phyloP scores from a whole-genome alignment of 2,329 filamentous ascomycete species.

The Sarocladium oryzae region DNA sequence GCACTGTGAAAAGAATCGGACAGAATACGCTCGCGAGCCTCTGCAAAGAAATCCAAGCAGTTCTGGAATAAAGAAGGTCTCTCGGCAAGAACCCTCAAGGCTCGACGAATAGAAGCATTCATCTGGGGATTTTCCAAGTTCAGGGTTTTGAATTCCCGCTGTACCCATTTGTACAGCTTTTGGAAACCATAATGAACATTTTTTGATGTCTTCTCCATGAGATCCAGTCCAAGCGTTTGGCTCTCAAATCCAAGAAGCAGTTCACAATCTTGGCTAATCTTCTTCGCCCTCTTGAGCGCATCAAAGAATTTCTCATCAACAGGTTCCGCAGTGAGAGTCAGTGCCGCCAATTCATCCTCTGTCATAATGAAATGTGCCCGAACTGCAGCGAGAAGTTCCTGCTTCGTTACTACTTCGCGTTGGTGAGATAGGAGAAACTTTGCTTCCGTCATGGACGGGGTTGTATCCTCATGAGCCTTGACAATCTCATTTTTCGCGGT shows the following conservation, averaged over 20 bases:
- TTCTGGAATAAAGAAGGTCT: slow-evolving; percentile 85
- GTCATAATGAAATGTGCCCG: slow-evolving; percentile 77
- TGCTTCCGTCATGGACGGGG: slow-evolving; percentile 70
- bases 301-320: slow-evolving; percentile 82
- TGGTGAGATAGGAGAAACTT: slow-evolving; percentile 66
- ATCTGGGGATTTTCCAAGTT: slow-evolving; percentile 95
- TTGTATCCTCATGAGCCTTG: slow-evolving; percentile 68
- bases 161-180: slow-evolving; percentile 92
- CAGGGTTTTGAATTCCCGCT: slow-evolving; percentile 84
- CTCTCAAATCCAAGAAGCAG: slow-evolving; percentile 84
- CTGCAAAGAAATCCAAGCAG: slow-evolving; percentile 88
- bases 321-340: slow-evolving; percentile 74
- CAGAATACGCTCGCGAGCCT: slow-evolving; percentile 78
- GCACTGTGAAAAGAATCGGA: slow-evolving; percentile 87
- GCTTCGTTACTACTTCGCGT: slow-evolving; percentile 69
- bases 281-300: slow-evolving; percentile 71
- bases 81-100: slow-evolving; percentile 81
- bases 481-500: slow-evolving; percentile 74
- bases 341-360: slow-evolving; percentile 66
- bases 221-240: slow-evolving; percentile 78
- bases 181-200: slow-evolving; percentile 86
- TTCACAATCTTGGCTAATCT: slow-evolving; percentile 82
- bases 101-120: slow-evolving; percentile 73
- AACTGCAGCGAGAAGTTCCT: slow-evolving; percentile 71
- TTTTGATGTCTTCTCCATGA: slow-evolving; percentile 86